A percentile compares a stretch with the other conserved stretches of the same genome.
Evolutionary conservation across 179 eudicot genomes (phyloP).

Genomic region (Heliamphora pulchella): DNA sequence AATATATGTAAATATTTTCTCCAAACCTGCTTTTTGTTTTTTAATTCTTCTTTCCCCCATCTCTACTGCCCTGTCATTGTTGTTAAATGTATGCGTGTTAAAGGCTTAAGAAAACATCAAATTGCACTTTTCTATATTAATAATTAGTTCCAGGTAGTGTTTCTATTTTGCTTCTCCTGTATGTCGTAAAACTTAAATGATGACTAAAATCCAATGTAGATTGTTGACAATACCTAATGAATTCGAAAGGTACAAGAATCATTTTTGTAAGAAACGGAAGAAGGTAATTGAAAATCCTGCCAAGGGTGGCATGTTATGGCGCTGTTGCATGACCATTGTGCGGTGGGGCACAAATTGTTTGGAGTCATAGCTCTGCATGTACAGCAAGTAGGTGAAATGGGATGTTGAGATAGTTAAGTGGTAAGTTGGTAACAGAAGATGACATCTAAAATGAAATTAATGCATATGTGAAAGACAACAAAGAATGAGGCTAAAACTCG

Average conservation of each 20-base stretch:
- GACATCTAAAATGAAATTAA: not conserved
- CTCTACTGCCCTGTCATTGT: too few relatives aligned
- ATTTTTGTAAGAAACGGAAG: not conserved
- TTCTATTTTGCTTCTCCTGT: not conserved
- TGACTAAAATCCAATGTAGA: not conserved
- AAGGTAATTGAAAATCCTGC: not conserved
- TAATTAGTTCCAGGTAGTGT: not conserved
- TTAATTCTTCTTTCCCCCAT: too few relatives aligned
- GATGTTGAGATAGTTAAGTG: not conserved
- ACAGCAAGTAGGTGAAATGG: not conserved
- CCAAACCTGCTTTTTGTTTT: not conserved
- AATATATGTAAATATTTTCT: not conserved
- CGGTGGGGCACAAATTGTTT: not conserved
- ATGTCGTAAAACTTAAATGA: not conserved
- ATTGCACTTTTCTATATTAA: not conserved
- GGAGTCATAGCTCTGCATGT: not conserved
- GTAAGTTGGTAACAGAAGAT: not conserved
- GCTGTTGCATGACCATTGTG: not conserved
- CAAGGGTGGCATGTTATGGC: slow-evolving; percentile 5
- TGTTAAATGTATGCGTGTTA: not conserved
- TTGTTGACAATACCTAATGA: not conserved
- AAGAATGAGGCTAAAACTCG: not conserved
- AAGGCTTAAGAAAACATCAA: not conserved
- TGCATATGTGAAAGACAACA: not conserved
- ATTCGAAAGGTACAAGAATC: not conserved